Conservation (phyloP, 169 alveolate genomes). For the Plasmodium malariae region DNA sequence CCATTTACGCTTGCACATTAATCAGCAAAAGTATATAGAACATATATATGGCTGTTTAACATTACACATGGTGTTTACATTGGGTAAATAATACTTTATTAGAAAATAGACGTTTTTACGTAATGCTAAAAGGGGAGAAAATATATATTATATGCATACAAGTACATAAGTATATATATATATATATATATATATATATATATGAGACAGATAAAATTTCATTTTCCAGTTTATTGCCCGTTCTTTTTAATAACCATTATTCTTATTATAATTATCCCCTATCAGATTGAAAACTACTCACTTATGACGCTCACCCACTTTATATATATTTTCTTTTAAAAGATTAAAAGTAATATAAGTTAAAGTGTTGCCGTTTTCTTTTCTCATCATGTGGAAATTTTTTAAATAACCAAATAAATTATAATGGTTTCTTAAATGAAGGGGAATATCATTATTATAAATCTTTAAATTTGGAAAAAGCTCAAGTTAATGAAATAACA, state of each 20-base stretch:
- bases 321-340: conserved; percentile 13
- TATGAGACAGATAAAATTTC: too few species aligned
- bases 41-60: not conserved
- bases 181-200: not conserved
- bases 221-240: not conserved
- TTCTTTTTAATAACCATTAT: not conserved
- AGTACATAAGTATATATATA: not conserved
- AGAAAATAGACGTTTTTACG: not conserved
- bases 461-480: not conserved
- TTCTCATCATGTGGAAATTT: conserved; percentile 62
- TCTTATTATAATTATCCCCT: not conserved
- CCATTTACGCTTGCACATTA: not conserved
- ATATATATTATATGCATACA: too few species aligned
- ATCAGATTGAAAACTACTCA: conserved; percentile 80
- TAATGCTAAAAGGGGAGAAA: not conserved
- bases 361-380: conserved; percentile 52
- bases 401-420: too few species aligned
- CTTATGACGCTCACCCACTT: conserved; percentile 75
- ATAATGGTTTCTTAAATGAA: too few species aligned
- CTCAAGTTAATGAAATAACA: too few species aligned
- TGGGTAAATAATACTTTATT: not conserved
- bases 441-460: not conserved
- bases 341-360: conserved; percentile 12
- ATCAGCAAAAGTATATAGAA: not conserved
- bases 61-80: not conserved